These are phyloP conservation scores for Aspergillus jensenii DNA, from an alignment of 2,329 filamentous ascomycete species.

Conservation along the genomic window DNA sequence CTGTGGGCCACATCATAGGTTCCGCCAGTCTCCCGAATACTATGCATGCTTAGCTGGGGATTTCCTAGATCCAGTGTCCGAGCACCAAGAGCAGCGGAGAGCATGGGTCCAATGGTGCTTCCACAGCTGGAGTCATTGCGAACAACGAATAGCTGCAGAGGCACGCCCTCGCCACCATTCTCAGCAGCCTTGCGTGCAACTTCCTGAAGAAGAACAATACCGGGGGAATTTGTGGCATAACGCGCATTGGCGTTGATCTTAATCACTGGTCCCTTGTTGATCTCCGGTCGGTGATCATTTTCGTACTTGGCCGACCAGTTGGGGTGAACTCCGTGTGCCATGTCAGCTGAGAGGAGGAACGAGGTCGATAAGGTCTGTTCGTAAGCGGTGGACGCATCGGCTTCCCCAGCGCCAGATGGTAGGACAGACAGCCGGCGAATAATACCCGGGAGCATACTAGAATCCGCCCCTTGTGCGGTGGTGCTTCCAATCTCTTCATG, in stretches of 20 bases:
- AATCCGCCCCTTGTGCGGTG: slow-evolving; percentile 90
- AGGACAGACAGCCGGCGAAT: slow-evolving; percentile 83
- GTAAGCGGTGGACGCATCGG: slow-evolving; percentile 74
- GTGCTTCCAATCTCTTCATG: slow-evolving; percentile 95
- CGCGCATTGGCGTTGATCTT: slow-evolving; percentile 98
- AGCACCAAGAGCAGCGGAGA: slow-evolving; percentile 80
- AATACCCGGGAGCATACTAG: slow-evolving; percentile 84
- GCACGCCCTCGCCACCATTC: slow-evolving; percentile 66
- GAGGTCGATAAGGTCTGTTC: slow-evolving; percentile 90
- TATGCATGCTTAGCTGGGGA: slow-evolving; percentile 94
- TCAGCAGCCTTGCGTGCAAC: slow-evolving; percentile 64
- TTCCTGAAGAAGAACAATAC: slow-evolving; percentile 89
- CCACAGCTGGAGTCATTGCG: slow-evolving; percentile 94
- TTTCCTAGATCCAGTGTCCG: slow-evolving; percentile 92
- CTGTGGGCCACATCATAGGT: slow-evolving; percentile 84
- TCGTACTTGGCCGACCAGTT: slow-evolving; percentile 96
- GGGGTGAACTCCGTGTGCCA: slow-evolving; percentile 94
- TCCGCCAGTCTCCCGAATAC: slow-evolving; percentile 89
- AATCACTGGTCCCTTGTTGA: slow-evolving; percentile 96
- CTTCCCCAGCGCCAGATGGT: slow-evolving; percentile 60
- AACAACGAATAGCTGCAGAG: slow-evolving; percentile 93
- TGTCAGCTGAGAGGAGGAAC: slow-evolving; percentile 93
- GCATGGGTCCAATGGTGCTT: slow-evolving; percentile 96
- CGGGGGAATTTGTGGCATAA: slow-evolving; percentile 94
- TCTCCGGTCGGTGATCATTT: slow-evolving; percentile 81